phyloP scores from a whole-genome alignment of 345 rosid species.

The Eucalyptus cladocalyx region DNA sequence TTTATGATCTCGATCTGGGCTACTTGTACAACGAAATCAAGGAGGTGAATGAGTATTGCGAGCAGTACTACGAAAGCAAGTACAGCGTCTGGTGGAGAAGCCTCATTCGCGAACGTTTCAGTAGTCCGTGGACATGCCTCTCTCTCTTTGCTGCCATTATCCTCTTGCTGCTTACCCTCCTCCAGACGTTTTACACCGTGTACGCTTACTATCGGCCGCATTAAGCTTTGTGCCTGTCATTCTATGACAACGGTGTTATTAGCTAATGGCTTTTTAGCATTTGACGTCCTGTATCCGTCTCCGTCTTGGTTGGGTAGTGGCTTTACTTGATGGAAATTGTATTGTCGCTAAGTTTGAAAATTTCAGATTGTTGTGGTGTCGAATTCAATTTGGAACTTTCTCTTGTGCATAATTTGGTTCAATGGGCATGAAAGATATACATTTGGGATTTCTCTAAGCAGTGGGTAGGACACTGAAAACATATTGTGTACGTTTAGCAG shows the following conservation, averaged over 20 bases:
- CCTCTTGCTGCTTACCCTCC: background rate
- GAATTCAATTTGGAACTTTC: background rate
- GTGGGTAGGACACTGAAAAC: background rate
- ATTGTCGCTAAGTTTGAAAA: background rate
- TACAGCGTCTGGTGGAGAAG: background rate
- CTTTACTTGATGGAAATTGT: background rate
- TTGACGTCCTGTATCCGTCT: background rate
- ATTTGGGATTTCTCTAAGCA: background rate
- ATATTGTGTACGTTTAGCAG: background rate
- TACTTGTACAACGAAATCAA: background rate
- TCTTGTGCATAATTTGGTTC: background rate
- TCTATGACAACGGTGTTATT: background rate
- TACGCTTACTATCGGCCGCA: background rate
- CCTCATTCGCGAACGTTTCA: background rate
- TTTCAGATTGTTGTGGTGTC: background rate
- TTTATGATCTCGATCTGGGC: background rate
- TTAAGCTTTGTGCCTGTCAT: background rate
- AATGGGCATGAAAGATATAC: background rate
- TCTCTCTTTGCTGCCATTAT: constrained; percentile 1
- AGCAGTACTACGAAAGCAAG: background rate
- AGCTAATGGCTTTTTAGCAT: background rate
- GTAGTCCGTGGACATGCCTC: background rate
- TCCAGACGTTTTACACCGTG: background rate
- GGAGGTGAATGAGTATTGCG: background rate
- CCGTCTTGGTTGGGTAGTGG: background rate